Conservation (phyloP, 2,329 filamentous ascomycete species). For the Botrytis sinoallii region DNA sequence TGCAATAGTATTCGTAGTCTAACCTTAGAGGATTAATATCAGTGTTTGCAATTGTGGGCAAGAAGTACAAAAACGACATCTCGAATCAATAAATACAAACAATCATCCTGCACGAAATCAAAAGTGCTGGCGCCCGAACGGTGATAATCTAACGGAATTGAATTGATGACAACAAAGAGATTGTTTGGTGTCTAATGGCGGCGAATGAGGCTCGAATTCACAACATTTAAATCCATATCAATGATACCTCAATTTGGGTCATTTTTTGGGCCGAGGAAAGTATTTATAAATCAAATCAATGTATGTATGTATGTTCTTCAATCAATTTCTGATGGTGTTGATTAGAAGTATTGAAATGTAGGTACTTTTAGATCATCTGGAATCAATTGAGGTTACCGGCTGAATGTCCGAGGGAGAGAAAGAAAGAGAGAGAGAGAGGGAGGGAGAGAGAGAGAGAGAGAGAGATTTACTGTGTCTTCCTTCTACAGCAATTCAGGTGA, state of each 20-base stretch:
- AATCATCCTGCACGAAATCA: neutral
- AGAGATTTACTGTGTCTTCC: neutral
- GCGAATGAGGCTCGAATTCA: neutral
- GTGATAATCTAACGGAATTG: neutral
- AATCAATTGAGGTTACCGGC: neutral
- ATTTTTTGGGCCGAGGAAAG: neutral
- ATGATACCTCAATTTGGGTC: neutral
- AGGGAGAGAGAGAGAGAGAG: neutral
- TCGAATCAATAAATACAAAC: neutral
- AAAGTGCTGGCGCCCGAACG: neutral
- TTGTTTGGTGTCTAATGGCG: neutral
- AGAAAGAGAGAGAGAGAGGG: neutral
- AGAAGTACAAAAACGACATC: neutral
- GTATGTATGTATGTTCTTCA: neutral
- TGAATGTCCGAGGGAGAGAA: neutral
- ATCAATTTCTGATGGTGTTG: neutral
- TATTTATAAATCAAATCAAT: neutral
- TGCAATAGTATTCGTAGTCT: neutral
- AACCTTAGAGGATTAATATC: neutral
- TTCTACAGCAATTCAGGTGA: neutral
- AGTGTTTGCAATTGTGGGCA: neutral
- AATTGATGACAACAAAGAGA: neutral
- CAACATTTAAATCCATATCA: neutral
- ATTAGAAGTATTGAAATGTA: neutral
- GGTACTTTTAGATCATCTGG: neutral